These are phyloP conservation scores for Sindora glabra DNA, from an alignment of 306 rosid genomes.

Conservation along the genomic window DNA sequence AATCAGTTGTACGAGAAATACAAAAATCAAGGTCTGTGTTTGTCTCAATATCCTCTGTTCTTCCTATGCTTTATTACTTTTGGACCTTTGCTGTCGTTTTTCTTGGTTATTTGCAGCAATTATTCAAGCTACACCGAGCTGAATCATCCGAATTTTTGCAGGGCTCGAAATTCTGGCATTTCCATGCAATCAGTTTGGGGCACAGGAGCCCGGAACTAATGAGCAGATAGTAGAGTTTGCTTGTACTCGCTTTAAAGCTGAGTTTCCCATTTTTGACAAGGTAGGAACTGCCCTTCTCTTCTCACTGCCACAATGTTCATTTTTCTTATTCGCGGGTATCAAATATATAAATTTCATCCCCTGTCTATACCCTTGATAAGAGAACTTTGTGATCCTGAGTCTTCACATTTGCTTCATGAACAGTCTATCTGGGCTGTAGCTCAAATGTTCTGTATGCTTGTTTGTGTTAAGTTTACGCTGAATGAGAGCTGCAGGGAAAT, in stretches of 20 bases:
- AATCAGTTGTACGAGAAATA: constrained; percentile 73
- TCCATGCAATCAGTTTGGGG: constrained; percentile 97
- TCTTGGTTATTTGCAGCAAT: neutral
- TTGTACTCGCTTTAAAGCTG: constrained; percentile 93
- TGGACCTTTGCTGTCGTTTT: neutral
- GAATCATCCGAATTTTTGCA: constrained; percentile 19
- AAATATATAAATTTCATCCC: too few species aligned
- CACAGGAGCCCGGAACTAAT: constrained; percentile 86
- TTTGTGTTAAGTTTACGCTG: neutral
- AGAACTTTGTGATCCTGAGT: neutral
- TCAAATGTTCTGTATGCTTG: constrained; percentile 8
- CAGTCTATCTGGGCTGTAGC: neutral
- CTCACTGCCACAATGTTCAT: neutral
- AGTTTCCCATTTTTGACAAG: constrained; percentile 91
- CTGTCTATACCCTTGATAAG: neutral
- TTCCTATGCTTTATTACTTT: neutral
- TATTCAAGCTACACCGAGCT: too few species aligned
- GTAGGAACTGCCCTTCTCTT: constrained; percentile 20
- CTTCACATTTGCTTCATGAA: neutral
- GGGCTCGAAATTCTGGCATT: constrained; percentile 93
- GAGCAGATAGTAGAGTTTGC: constrained; percentile 81
- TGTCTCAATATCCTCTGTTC: neutral
- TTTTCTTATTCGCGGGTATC: too few species aligned
- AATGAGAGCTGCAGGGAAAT: neutral
- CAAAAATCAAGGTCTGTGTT: constrained; percentile 63